Base-by-base conservation (phyloP, 2,329 filamentous ascomycete genomes). In the Diplodia mutila region DNA sequence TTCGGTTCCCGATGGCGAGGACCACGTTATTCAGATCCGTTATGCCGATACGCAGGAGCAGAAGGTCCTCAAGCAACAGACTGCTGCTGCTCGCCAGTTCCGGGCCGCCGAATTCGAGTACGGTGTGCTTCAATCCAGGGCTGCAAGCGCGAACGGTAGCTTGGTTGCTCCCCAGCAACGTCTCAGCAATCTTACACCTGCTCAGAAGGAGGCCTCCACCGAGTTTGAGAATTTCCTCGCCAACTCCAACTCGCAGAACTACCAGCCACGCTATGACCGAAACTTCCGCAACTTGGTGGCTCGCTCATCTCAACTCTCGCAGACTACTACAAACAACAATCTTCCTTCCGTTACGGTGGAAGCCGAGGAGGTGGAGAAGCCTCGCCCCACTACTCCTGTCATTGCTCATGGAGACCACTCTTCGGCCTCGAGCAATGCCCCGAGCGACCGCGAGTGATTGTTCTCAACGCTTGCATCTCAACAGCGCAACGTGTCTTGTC, bases 31-130 rank as follows among this genome's bases (percentile, higher is more conserved):
- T 70, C 94, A 97, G 81, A 93, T 99, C 73, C 94, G 95, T 71
- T 99, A 97, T 78, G 94, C 96, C 70, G 95, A 99, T 76, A 99
- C 95, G 46, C 92, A 95, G 66, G 91, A 94, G 70, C 95, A 99
- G 80, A 99, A 99, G 84, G 89, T 95, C 77, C 86, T 99, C 73
- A 99, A 99, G 86, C 91, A 95, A 71, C 91, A 97, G 77, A 98
- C 94, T 51, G 93, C 95, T 37, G 93, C 97, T 78, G 92, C 94
- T 68, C 93, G 95, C 69, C 93, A 97, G 76, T 98, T 97, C 82
- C 92, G 95, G 69, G 95, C 94, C 68, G 95, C 95, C 68, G 95
- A 98, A 83, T 98, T 98, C 81, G 82, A 83, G 68, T 76, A 78
- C 67, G 79, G 79, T 69, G 79, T 80, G 3, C 66, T 65, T 27